Conservation (phyloP, 176 grass and related monocot species). For the Oryza officinalis region DNA sequence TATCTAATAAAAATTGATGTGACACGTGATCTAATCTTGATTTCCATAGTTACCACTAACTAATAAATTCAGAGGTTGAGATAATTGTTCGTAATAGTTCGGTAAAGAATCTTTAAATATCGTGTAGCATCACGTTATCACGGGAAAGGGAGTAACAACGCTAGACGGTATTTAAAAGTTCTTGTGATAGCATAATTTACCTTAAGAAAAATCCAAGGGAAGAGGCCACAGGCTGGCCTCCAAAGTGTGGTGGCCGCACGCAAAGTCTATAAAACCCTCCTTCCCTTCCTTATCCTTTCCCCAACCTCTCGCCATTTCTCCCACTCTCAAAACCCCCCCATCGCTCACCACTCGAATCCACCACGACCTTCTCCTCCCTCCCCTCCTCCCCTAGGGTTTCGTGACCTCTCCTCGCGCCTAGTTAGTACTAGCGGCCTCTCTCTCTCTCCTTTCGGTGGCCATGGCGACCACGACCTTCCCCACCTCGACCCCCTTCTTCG, state of each 20-base stretch:
- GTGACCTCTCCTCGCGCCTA: neutral
- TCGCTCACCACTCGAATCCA: constrained; percentile 12
- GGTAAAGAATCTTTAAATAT: no score
- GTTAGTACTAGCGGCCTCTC: neutral
- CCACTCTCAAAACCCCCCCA: neutral
- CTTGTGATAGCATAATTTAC: no score
- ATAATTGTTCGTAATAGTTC: no score
- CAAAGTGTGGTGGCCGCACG: constrained; percentile 19
- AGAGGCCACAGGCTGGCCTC: neutral
- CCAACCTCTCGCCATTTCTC: constrained; percentile 44
- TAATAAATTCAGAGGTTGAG: no score
- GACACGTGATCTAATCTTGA: no score
- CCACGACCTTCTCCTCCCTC: no score
- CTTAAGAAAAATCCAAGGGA: neutral
- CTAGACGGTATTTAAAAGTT: no score
- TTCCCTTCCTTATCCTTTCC: constrained; percentile 43
- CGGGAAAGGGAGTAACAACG: no score
- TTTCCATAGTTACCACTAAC: no score
- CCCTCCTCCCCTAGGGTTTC: constrained; percentile 31
- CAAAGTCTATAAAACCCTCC: constrained; percentile 33
- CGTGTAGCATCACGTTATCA: no score
- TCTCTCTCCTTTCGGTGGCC: neutral
- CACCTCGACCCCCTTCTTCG: constrained; percentile 49
- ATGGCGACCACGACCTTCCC: constrained; percentile 49
- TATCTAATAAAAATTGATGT: no score